Percentiles rank a stretch among this genome's conserved stretches.
Conservation (phyloP, 169 alveolate species). For the Ichthyophthirius multifiliis region DNA sequence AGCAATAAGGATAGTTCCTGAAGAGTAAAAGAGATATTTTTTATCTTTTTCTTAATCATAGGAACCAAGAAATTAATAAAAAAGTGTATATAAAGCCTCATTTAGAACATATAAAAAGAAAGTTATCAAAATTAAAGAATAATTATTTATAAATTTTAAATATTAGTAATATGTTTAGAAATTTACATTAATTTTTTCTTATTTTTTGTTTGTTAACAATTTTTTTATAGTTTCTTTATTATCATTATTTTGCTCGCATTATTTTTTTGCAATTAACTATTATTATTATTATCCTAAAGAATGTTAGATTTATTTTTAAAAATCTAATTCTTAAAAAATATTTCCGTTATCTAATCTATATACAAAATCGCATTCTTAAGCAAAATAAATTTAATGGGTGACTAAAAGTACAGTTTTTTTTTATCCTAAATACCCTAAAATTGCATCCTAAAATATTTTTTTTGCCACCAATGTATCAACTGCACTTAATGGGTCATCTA, state of each 20-base stretch:
- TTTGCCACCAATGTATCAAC: conserved; percentile 74
- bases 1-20: background rate
- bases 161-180: background rate
- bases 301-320: background rate
- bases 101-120: background rate
- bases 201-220: background rate
- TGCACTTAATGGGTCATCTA: conserved; percentile 85
- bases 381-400: conserved; percentile 32
- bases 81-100: background rate
- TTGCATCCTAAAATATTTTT: conserved; percentile 36
- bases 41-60: background rate
- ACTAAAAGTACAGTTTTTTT: conserved; percentile 6
- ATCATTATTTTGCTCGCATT: background rate
- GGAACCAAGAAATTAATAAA: background rate
- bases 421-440: background rate
- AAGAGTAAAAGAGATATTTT: background rate
- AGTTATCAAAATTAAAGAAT: background rate
- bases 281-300: background rate
- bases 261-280: background rate
- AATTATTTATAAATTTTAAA: background rate
- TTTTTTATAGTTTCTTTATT: background rate
- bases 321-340: background rate
- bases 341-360: conserved; percentile 12
- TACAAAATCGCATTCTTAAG: conserved; percentile 28
- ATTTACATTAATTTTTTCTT: background rate